Percentiles rank a stretch among this genome's conserved stretches.
phyloP scores from a whole-genome alignment of 306 rosid genomes.

The Sphenostylis stenocarpa region DNA sequence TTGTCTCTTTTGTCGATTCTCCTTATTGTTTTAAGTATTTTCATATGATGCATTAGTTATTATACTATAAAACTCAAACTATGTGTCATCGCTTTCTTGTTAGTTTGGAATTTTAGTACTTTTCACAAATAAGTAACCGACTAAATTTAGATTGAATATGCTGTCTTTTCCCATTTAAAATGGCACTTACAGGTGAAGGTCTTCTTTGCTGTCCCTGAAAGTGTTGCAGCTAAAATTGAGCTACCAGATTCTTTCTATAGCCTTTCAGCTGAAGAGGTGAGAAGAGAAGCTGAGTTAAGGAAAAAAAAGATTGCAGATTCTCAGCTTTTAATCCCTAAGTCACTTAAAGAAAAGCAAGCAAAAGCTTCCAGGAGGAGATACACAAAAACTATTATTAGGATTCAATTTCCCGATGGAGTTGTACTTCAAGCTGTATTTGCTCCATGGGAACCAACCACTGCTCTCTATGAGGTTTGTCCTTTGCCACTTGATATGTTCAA shows the following conservation, averaged over 20 bases:
- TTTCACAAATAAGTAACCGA: neutral
- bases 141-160: neutral
- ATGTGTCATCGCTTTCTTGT: conserved; percentile 12
- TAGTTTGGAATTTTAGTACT: conserved; percentile 18
- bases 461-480: conserved; percentile 78
- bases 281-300: conserved; percentile 84
- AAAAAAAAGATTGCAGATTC: conserved; percentile 88
- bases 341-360: conserved; percentile 88
- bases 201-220: conserved; percentile 92
- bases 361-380: conserved; percentile 69
- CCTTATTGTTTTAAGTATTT: neutral
- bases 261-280: conserved; percentile 71
- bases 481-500: conserved; percentile 7
- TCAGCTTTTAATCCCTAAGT: conserved; percentile 87
- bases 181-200: conserved; percentile 61
- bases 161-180: conserved; percentile 9
- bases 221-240: conserved; percentile 77
- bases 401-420: conserved; percentile 95
- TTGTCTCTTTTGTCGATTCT: neutral
- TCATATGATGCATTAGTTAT: conserved; percentile 1
- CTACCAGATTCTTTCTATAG: conserved; percentile 86
- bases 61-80: neutral
- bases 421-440: conserved; percentile 87
- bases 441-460: conserved; percentile 75
- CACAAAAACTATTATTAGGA: conserved; percentile 64